phyloP scores from a whole-genome alignment of 805 yeast genomes.

The Naumovozyma baii region DNA sequence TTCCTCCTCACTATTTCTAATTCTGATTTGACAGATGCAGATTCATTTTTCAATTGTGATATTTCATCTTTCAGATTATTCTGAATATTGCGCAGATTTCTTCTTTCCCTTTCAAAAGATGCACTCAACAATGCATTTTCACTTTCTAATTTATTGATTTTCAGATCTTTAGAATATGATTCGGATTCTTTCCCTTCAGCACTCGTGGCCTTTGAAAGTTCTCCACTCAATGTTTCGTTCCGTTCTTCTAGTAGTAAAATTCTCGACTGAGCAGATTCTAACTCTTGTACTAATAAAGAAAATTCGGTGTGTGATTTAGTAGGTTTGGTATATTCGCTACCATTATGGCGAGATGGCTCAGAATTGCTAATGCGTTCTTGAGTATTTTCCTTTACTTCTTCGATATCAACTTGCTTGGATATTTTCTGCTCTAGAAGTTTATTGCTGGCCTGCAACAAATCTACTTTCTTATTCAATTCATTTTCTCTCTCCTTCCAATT shows the following conservation, averaged over 20 bases:
- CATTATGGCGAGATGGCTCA: too few species aligned
- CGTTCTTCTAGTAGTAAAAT: slow-evolving; percentile 64
- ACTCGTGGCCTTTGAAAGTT: slow-evolving; percentile 46
- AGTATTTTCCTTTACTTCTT: slow-evolving; percentile 24
- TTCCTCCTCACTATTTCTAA: slow-evolving; percentile 40
- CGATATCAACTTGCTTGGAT: slow-evolving; percentile 42
- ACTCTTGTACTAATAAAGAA: slow-evolving; percentile 63
- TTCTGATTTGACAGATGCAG: slow-evolving; percentile 41
- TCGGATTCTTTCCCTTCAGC: slow-evolving; percentile 35
- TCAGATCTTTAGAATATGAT: slow-evolving; percentile 33
- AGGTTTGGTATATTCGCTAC: background rate
- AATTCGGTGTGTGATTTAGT: slow-evolving; percentile 37
- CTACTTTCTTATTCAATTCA: slow-evolving; percentile 41
- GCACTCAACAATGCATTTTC: slow-evolving; percentile 46
- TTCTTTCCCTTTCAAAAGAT: slow-evolving; percentile 23
- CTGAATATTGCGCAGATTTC: slow-evolving; percentile 8
- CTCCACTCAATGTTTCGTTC: slow-evolving; percentile 63
- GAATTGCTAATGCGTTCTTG: slow-evolving; percentile 5
- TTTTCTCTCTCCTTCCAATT: slow-evolving; percentile 56
- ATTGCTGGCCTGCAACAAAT: slow-evolving; percentile 43
- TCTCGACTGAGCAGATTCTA: slow-evolving; percentile 59
- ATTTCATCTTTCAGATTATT: slow-evolving; percentile 27
- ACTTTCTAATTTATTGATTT: slow-evolving; percentile 49
- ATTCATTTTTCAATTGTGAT: slow-evolving; percentile 37
- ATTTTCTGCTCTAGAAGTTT: slow-evolving; percentile 64